Conservation (phyloP, 768 basidiomycete genomes). For the Albatrellus ellisii region DNA sequence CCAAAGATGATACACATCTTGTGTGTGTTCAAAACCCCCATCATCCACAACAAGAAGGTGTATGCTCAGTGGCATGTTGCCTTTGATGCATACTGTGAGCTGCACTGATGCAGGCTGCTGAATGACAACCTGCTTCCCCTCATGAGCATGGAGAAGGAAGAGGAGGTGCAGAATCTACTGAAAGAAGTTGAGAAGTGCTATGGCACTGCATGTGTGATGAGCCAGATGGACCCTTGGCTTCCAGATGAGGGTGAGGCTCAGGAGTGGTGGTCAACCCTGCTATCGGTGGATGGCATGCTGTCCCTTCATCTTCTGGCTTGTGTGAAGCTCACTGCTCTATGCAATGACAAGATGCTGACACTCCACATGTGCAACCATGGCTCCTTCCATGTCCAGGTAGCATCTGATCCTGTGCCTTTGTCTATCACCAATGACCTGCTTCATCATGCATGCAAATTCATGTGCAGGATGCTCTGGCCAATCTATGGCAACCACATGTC, state of each 20-base stretch:
- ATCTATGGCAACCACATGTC: slow-evolving; percentile 45
- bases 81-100: slow-evolving; percentile 49
- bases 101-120: slow-evolving; percentile 47
- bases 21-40: slow-evolving; percentile 36
- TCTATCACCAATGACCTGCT: slow-evolving; percentile 20
- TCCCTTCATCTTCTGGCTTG: slow-evolving; percentile 37
- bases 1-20: slow-evolving; percentile 31
- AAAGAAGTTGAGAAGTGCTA: slow-evolving; percentile 50
- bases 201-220: slow-evolving; percentile 39
- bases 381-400: slow-evolving; percentile 7
- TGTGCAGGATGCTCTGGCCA: slow-evolving; percentile 48
- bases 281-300: slow-evolving; percentile 36
- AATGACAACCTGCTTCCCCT: slow-evolving; percentile 63
- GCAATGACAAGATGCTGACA: slow-evolving; percentile 12
- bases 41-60: slow-evolving; percentile 37
- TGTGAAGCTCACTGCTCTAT: slow-evolving; percentile 17
- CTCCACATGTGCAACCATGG: slow-evolving; percentile 33
- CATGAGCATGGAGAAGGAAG: slow-evolving; percentile 38
- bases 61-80: slow-evolving; percentile 61
- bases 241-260: slow-evolving; percentile 13
- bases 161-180: slow-evolving; percentile 48
- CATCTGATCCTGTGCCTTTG: slow-evolving; percentile 4
- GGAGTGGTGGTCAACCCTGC: slow-evolving; percentile 38
- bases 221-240: slow-evolving; percentile 58
- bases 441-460: slow-evolving; percentile 32